Conservation (phyloP, 331 rosid genomes). For the Quercus tomentella region DNA sequence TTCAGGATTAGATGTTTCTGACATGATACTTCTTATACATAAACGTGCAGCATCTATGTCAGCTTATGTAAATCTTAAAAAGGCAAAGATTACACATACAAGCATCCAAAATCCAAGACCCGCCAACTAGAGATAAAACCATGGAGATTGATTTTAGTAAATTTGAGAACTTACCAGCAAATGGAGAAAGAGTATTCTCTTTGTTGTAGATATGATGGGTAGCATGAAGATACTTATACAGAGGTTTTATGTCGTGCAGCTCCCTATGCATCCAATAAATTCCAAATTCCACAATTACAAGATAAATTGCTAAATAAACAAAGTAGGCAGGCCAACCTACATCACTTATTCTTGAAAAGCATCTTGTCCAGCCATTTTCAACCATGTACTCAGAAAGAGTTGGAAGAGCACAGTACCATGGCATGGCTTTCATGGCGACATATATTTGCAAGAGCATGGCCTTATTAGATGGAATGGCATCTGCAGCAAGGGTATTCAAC, state of each 20-base stretch:
- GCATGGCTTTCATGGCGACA: slow-evolving; percentile 91
- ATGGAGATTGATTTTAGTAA: slow-evolving; percentile 9
- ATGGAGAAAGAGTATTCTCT: slow-evolving; percentile 92
- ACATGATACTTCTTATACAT: neutral
- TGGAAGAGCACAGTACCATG: slow-evolving; percentile 77
- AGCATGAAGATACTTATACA: slow-evolving; percentile 85
- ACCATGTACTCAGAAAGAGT: slow-evolving; percentile 66
- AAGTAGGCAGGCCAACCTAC: slow-evolving; percentile 58
- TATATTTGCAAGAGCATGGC: slow-evolving; percentile 81
- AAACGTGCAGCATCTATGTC: neutral
- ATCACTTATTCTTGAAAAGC: slow-evolving; percentile 60
- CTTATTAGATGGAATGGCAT: slow-evolving; percentile 67
- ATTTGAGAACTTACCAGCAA: slow-evolving; percentile 67
- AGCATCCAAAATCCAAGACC: neutral
- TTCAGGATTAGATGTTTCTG: neutral
- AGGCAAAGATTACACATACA: neutral
- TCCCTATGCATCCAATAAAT: slow-evolving; percentile 94
- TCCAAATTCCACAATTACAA: slow-evolving; percentile 71
- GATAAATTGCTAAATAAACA: slow-evolving; percentile 49
- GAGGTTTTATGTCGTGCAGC: slow-evolving; percentile 90
- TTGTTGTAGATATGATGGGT: slow-evolving; percentile 92
- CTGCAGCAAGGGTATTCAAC: slow-evolving; percentile 42
- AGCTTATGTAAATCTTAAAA: neutral
- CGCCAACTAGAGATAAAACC: neutral
- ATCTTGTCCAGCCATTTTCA: slow-evolving; percentile 77